phyloP scores from a whole-genome alignment of 257 asterid species.

The Scutellaria barbata region DNA sequence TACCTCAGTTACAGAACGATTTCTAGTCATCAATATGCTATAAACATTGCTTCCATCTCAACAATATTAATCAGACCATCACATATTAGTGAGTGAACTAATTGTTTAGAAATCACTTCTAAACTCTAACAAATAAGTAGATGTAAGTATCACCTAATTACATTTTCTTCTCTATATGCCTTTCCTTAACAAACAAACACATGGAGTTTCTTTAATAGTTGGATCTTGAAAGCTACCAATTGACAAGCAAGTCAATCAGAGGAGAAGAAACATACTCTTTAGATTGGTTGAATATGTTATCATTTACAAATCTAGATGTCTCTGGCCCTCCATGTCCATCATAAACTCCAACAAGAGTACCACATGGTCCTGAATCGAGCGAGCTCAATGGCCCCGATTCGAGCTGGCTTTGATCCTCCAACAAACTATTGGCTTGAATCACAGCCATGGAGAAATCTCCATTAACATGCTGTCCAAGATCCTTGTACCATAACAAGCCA shows the following conservation, averaged over 20 bases:
- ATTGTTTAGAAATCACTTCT: not conserved
- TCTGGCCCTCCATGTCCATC: slow-evolving; percentile 99
- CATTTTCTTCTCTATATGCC: not conserved
- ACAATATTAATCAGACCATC: not conserved
- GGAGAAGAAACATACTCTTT: slow-evolving; percentile 65
- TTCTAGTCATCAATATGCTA: not conserved
- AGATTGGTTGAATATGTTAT: slow-evolving; percentile 67
- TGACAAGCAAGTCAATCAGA: slow-evolving; percentile 17
- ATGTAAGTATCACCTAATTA: not conserved
- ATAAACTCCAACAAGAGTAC: slow-evolving; percentile 90
- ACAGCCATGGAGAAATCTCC: slow-evolving; percentile 97
- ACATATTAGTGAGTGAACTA: not conserved
- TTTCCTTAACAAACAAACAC: slow-evolving; percentile 7
- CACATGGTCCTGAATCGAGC: slow-evolving; percentile 71
- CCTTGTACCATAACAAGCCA: slow-evolving; percentile 92
- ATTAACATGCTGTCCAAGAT: slow-evolving; percentile 66
- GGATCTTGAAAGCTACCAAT: not conserved
- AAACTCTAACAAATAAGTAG: not conserved
- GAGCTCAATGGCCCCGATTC: slow-evolving; percentile 84
- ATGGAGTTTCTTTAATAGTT: not conserved
- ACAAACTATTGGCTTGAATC: slow-evolving; percentile 78
- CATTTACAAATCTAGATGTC: slow-evolving; percentile 78
- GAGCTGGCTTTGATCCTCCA: slow-evolving; percentile 96
- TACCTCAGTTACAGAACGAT: not conserved
- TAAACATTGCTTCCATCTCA: not conserved